Conservation (phyloP, 345 rosid species). For the Citrus glauca region DNA sequence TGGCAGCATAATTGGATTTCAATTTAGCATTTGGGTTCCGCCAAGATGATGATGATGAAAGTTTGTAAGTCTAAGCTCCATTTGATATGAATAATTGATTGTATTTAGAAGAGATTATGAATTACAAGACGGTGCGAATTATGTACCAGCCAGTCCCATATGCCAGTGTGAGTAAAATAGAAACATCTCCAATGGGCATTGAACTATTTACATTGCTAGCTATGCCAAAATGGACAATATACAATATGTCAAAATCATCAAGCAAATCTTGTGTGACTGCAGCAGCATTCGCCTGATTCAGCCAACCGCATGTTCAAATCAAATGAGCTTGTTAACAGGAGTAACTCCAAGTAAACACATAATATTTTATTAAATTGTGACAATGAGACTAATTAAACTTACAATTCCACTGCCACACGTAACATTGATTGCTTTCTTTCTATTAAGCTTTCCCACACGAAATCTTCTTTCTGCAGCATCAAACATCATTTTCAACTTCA, state of each 20-base stretch:
- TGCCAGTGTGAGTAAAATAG: conserved; percentile 41
- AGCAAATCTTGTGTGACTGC: conserved; percentile 57
- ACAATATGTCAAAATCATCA: conserved; percentile 34
- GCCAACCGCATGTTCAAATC: background rate
- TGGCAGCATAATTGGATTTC: conserved; percentile 14
- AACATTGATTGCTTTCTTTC: too few relatives aligned
- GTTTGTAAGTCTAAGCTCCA: background rate
- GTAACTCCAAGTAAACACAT: too few relatives aligned
- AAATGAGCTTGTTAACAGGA: background rate
- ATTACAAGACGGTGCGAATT: too few relatives aligned
- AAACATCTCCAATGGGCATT: conserved; percentile 57
- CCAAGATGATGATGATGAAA: background rate
- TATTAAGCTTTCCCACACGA: too few relatives aligned
- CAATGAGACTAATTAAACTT: too few relatives aligned
- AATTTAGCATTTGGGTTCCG: conserved; percentile 34
- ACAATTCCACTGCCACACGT: too few relatives aligned
- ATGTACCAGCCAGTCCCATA: conserved; percentile 56
- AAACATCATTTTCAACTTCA: too few relatives aligned
- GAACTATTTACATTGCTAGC: conserved; percentile 23
- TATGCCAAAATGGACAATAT: conserved; percentile 50
- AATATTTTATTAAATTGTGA: too few relatives aligned
- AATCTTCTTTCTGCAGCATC: too few relatives aligned
- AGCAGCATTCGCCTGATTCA: conserved; percentile 48
- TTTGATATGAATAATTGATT: too few relatives aligned
- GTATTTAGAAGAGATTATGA: too few relatives aligned